These are phyloP conservation scores for Sphaerostilbella broomeana DNA, from an alignment of 2,329 filamentous ascomycete genomes.

Conservation along the genomic window DNA sequence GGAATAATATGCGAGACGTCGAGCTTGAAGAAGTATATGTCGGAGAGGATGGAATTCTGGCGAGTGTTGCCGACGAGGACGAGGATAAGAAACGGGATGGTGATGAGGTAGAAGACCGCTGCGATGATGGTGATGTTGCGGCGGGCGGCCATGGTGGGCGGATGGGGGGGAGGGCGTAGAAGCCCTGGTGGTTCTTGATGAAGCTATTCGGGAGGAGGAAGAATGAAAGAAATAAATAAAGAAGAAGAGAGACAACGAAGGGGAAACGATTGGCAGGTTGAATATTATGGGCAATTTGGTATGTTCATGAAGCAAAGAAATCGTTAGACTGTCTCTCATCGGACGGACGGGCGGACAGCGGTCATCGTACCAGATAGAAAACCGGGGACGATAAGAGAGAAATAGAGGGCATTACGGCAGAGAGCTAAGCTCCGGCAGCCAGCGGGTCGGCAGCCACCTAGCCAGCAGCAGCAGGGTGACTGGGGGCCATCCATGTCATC, in stretches of 20 bases:
- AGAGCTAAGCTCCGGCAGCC: too few species aligned
- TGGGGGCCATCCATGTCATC: too few species aligned
- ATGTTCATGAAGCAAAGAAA: too few species aligned
- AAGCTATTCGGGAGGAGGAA: not conserved
- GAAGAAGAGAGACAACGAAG: not conserved
- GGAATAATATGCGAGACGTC: conserved; percentile 78
- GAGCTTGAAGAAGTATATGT: conserved; percentile 79
- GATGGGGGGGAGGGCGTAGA: not conserved
- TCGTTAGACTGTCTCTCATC: too few species aligned
- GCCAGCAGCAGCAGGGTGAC: too few species aligned
- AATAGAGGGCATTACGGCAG: too few species aligned
- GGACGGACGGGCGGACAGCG: too few species aligned
- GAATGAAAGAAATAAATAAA: not conserved
- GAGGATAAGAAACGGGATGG: conserved; percentile 72
- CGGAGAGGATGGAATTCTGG: conserved; percentile 52
- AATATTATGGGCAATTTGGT: too few species aligned
- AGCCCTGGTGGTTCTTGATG: not conserved
- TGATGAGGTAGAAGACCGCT: conserved; percentile 64
- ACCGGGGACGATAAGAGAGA: too few species aligned
- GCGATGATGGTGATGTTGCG: conserved; percentile 58
- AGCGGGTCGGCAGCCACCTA: too few species aligned
- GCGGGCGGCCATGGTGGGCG: conserved; percentile 29
- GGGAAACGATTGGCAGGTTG: too few species aligned
- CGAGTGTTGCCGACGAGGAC: conserved; percentile 70
- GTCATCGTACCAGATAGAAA: too few species aligned